Evolutionary conservation across 257 asterid genomes (phyloP), one percentile per base, ranked within the genome.

Genomic region (Lantana camara): DNA sequence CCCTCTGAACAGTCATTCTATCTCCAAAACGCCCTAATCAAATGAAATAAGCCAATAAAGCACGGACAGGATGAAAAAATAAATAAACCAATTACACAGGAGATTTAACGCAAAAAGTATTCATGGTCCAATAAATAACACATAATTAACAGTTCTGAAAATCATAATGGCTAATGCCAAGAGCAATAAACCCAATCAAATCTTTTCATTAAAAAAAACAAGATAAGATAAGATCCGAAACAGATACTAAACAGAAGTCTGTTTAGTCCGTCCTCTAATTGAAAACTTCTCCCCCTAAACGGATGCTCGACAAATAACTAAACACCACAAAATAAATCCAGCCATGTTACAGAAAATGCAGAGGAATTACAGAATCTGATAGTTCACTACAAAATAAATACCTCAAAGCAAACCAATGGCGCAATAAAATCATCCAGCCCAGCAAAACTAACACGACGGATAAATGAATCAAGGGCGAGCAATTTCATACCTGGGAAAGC

Each of bases 1-100:
- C 72, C 14, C 50, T 44, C 30, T 7, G 40, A 65, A 54, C 66
- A 24, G 55, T 53, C 57, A 16, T 67, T 70, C 57, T 30, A 56
- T 52, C 69, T 22, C 73, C 69, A 14, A 59, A 44, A 41, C 64
- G 73, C 48, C 73, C 75, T 67, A 67, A 71, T 64, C 74, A 69
- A 64, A 63, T 52, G 70, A 42, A 69, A 67, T 4, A 45, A 57
- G 15, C 45, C 14, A 61, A 50, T 8, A 62, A 30, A 59, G 16
- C 47, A 75, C 5, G 12, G 24, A 19, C 68, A 40, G 21, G n/a
- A n/a, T 21, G 46, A n/a, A 47, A 40, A 56, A 52, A 9, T 41
- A 41, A 19, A 10, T 47, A 47, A 19, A 63, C 9, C 22, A 44
- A 9, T 46, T 15, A 54, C 44, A 22, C n/a, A n/a, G n/a, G 19